These are phyloP conservation scores for Smallanthus sonchifolius DNA, from an alignment of 129 eudicot species.

Conservation along the genomic window DNA sequence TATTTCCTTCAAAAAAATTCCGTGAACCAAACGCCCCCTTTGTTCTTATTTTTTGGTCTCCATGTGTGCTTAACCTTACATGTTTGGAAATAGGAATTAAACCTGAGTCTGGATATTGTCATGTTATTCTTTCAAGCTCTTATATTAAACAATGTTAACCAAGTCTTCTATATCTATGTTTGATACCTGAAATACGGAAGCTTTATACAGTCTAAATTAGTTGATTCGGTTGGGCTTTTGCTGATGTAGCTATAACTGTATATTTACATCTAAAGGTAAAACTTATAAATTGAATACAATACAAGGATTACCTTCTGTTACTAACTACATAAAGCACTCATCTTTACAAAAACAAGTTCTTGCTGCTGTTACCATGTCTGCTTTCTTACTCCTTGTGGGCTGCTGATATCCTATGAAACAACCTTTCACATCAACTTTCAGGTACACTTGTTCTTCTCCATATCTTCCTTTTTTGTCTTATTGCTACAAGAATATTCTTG, in stretches of 20 bases:
- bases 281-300: background rate
- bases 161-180: no score
- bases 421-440: background rate
- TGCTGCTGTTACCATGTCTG: background rate
- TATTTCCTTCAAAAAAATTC: no score
- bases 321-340: background rate
- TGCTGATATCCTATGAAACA: background rate
- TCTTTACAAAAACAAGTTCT: background rate
- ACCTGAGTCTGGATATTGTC: no score
- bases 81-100: no score
- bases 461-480: no score
- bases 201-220: background rate
- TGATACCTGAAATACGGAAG: background rate
- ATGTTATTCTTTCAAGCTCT: no score
- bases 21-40: no score
- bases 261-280: background rate
- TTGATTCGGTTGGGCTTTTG: background rate
- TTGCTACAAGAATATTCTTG: no score
- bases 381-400: background rate
- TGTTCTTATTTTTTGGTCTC: no score
- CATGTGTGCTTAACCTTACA: no score
- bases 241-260: background rate
- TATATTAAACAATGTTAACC: no score
- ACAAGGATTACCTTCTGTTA: background rate
- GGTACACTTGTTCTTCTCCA: background rate